Evolutionary conservation across 192 early-diverging fungal species (phyloP), one percentile per base, ranked within the genome.

Genomic region (Coemansia sp.): DNA sequence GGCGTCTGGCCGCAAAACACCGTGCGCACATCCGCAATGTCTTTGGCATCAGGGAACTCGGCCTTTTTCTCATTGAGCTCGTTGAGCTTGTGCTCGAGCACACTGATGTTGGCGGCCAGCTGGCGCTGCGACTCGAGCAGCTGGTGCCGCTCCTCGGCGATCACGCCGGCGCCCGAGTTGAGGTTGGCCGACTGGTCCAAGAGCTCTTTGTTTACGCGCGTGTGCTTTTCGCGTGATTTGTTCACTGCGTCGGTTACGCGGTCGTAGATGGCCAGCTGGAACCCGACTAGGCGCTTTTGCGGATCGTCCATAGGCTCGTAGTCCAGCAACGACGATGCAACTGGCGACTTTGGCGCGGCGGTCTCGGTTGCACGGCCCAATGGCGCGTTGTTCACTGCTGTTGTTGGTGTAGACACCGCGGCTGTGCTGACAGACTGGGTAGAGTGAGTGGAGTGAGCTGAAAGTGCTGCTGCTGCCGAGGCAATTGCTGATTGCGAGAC

Each of bases 141-240:
- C 73, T 83, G 75, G 10, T 69, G 70, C 8, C 85, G 71, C 54
- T 91, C 88, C 6, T 88, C 72, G 10, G 82, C 74, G 11, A 94
- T 85, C 6, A 83, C 82, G 19, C 69, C 72, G 43, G 91, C 90
- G 8, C 88, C 89, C 19, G 90, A 87, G 66, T 88, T 85, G 10
- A 96, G 84, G 45, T 88, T 83, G 51, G 84, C 77, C 52, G 90
- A 89, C 24, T 86, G 82, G 38, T 79, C 77, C 48, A 93, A 65
- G 21, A 90, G 76, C 60, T 81, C 75, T 68, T 91, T 85, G 72
- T 90, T 90, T 8, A 89, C 85, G 0, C 69, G 65, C 21, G 87
- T 83, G 32, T 87, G 75, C 9, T 72, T 75, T 63, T 85, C 75
- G 38, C 88, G 79, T 19, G 87, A 87, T 61, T 83, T 70, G n/a